Conservation (phyloP, 495 filamentous ascomycete species). For the Aspergillus nanangensis region DNA sequence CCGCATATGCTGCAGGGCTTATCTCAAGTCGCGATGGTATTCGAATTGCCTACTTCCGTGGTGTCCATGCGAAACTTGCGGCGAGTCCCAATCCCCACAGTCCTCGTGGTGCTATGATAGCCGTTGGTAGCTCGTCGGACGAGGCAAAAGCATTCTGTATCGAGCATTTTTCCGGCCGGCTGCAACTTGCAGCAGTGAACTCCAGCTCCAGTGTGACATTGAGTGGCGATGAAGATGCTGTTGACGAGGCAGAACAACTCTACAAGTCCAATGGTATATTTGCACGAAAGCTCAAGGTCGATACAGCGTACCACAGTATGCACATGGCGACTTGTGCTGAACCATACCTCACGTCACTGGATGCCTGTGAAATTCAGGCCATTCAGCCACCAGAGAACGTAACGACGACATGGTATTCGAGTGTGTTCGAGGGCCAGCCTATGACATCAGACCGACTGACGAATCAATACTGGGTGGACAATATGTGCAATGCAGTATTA, state of each 20-base stretch:
- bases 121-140: conserved; percentile 38
- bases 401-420: background rate
- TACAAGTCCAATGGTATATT: conserved; percentile 44
- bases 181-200: conserved; percentile 36
- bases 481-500: conserved; percentile 48
- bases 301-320: conserved; percentile 55
- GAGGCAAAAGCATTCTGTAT: conserved; percentile 34
- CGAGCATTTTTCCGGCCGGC: conserved; percentile 20
- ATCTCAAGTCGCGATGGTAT: conserved; percentile 38
- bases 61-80: conserved; percentile 9
- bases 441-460: background rate
- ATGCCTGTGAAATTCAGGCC: background rate
- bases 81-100: too few relatives aligned
- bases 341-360: background rate
- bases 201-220: conserved; percentile 34
- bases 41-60: conserved; percentile 50
- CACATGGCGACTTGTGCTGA: conserved; percentile 38
- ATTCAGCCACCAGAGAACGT: background rate
- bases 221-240: conserved; percentile 24
- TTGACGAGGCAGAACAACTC: conserved; percentile 33
- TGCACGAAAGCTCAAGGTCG: conserved; percentile 46
- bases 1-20: conserved; percentile 32
- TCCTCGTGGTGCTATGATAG: conserved; percentile 57
- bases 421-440: background rate
- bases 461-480: conserved; percentile 48